Evolutionary conservation across 352 stramenopile genomes (phyloP), one percentile per base, ranked within the genome.

Genomic region (Blastocystis sp.): DNA sequence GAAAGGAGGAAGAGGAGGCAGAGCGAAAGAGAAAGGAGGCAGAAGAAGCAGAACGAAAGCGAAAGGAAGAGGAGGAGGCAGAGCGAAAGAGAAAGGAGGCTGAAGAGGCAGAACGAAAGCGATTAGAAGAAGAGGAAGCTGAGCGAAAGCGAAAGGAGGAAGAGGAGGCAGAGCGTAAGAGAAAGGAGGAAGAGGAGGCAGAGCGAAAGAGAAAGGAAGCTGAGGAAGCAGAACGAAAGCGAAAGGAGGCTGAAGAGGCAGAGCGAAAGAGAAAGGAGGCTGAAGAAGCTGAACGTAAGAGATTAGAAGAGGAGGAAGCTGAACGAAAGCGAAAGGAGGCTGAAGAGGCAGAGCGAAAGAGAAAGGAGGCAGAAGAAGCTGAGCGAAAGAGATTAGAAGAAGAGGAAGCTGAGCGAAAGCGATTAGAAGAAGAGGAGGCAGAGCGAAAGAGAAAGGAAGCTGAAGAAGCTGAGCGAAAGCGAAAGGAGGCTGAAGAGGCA

Each of bases 11-110:
- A 42, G 11, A 30, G 0, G 54, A 56, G 60, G 5, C 7, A 44
- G 1, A 37, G 33, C 5, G 40, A 35, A 40, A 70, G 60, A 24
- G 37, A 13, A 5, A 70, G 37, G 33, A 30, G 60, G 33, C 58
- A 68, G 58, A 30, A 68, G 24, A 30, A 68, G 58, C 22, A 68
- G 58, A 68, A 68, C 58, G 58, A 11, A 68, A 70, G n/a, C 33
- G 64, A 77, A 24, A 54, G 64, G 17, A 53, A 77, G 33, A 70
- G 60, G 60, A 70, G 56, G 56, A 62, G 24, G 22, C 1, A 6
- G 24, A 70, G 33, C 37, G 42, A 4, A 79, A 79, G 44, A 15
- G 9, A 3, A 30, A 6, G 44, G 42, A 59, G 30, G 40, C 2
- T 19, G 35, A 48, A 24, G 54, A 77, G 37, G 13, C 33, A 48